Evolutionary conservation across 1,139 yeast species (phyloP), one percentile per base, ranked within the genome.

Genomic region (Protomyces inouyei): DNA sequence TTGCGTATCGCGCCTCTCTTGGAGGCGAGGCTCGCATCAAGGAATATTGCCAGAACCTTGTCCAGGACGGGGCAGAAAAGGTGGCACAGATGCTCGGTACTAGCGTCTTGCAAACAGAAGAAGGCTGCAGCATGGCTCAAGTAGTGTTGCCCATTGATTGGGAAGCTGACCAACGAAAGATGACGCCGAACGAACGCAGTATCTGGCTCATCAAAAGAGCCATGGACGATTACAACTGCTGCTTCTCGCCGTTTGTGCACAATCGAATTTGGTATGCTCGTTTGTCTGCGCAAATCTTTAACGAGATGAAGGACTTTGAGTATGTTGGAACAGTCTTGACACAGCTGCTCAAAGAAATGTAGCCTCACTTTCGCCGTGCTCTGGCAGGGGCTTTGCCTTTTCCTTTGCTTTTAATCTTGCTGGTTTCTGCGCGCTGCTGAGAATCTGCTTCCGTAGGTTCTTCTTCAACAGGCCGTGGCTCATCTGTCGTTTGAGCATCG

Each of bases 11-110:
- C 18, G 77, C 78, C 8, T 74, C 76, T 5, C 84, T 88, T 69
- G 91, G 92, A 1, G 89, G 89, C 1, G 88, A 84, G 68, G 79
- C 77, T 1, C 73, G 73, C 4, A 85, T 86, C 61, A 72, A 77
- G 65, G 71, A 76, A 1, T 85, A 86, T 71, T 81, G 83, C 69
- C 71, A 72, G 57, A 69, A 69, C 0, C 77, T 86, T 63, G 83
- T 85, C 1, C 66, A 71, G 5, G 65, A 76, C 61, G 85, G 81
- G 0, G 81, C 80, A 1, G 72, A 74, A 0, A 70, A 72, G 18
- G 73, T 64, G 21, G 70, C 78, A 46, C 67, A 74, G 32, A 76
- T 74, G 23, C 68, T 74, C n/a, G 73, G 72, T 14, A 72, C 75
- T 0, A 71, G 69, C n/a, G 70, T 71, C 10, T 64, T 84, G 79